Evolutionary conservation across 177 flowering plant species (phyloP), one percentile per base, ranked within the genome.

Genomic region (Telopea speciosissima): DNA sequence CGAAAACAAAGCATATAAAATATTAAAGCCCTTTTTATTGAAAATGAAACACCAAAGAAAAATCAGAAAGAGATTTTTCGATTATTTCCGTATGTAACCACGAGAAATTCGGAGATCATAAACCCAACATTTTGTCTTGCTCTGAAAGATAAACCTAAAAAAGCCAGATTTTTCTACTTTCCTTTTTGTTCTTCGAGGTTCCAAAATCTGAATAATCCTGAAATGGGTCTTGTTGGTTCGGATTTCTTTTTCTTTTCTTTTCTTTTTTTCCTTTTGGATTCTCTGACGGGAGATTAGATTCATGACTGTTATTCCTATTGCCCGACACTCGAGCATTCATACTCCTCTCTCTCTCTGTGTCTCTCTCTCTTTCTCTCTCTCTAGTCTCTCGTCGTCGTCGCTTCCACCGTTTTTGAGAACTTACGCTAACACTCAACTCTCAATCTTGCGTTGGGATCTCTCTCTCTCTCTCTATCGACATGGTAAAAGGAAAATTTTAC

Each of bases 231-330:
- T 40, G 44, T 66, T 66, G 65, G 65, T 60, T 70, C 60, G 56
- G 66, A 26, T 60, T 61, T 70, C 52, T 60, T 36, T 8, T 8
- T 23, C 64, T 62, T 58, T 17, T 28, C 52, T 58, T 17, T 28
- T 62, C 71, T 26, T 42, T 62, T 66, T 64, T 70, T 56, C 67
- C 67, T 56, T 68, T 70, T 63, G 66, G 58, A 64, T 71, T 62
- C 14, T 58, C 61, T 21, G 61, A 58, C 68, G 61, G 62, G 64
- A 69, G 68, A 74, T 74, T 78, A 69, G 70, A 69, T 74, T 78
- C 75, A 60, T 74, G 62, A 61, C 73, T 67, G 62, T 63, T 49
- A 31, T 49, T 72, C 63, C 63, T 26, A 36, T 59, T 36, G 71
- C 64, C 63, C 49, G 28, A 69, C 33, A 60, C 17, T 63, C 44